A percentile compares a stretch with the other conserved stretches of the same genome.
phyloP scores from a whole-genome alignment of 2,329 filamentous ascomycete genomes.

The Pseudogymnoascus sp. region DNA sequence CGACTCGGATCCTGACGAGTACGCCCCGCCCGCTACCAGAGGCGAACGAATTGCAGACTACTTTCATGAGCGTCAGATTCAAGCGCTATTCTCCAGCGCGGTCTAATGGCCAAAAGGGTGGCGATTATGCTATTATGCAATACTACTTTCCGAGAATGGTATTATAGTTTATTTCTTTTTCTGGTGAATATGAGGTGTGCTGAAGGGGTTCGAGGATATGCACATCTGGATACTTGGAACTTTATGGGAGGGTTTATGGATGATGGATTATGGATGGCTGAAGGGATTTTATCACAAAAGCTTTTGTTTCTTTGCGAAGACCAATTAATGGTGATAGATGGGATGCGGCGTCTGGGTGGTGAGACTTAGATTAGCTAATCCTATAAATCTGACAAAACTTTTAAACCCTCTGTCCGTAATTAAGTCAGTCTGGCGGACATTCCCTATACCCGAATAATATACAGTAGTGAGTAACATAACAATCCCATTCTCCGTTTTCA shows the following conservation, averaged over 20 bases:
- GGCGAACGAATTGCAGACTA: neutral
- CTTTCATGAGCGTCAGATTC: neutral
- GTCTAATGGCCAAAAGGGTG: neutral
- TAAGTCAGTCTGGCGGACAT: neutral
- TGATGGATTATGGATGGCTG: neutral
- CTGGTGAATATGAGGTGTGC: neutral
- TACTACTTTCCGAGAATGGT: neutral
- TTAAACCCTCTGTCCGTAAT: neutral
- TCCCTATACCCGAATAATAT: neutral
- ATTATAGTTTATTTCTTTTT: neutral
- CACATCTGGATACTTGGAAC: neutral
- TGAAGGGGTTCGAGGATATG: neutral
- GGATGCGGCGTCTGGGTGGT: neutral
- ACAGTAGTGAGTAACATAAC: neutral
- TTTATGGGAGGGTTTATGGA: neutral
- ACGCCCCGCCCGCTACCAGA: neutral
- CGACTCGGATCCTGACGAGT: neutral
- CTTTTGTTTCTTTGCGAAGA: neutral
- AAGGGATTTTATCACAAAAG: neutral
- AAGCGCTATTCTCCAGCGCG: neutral
- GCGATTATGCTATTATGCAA: neutral
- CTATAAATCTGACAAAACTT: neutral
- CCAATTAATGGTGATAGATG: neutral
- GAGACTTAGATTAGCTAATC: slow-evolving; percentile 5
- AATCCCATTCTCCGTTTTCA: neutral